phyloP scores from a whole-genome alignment of 495 filamentous ascomycete genomes.

The Penicillium psychrofluorescens region DNA sequence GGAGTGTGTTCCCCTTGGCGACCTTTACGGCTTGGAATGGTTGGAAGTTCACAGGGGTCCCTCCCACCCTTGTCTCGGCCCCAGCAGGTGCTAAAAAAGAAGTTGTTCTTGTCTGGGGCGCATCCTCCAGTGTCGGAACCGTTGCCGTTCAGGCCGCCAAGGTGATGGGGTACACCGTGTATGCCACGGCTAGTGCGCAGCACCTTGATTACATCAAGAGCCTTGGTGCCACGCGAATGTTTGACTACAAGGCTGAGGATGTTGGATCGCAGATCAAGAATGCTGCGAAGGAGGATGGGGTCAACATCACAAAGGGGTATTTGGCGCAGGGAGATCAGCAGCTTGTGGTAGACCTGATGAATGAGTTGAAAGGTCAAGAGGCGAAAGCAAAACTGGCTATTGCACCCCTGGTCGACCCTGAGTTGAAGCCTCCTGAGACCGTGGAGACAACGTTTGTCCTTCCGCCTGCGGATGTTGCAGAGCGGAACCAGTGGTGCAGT shows the following conservation, averaged over 20 bases:
- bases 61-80: constrained; percentile 19
- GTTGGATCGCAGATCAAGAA: constrained; percentile 32
- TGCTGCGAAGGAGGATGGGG: constrained; percentile 25
- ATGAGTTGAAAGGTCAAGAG: constrained; percentile 20
- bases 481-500: constrained; percentile 15
- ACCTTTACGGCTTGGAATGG: constrained; percentile 22
- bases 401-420: constrained; percentile 16
- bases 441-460: constrained; percentile 22
- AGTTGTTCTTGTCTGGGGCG: constrained; percentile 44
- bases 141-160: constrained; percentile 35
- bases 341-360: constrained; percentile 19
- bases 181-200: constrained; percentile 35
- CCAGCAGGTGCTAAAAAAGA: constrained; percentile 13
- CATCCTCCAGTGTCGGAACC: constrained; percentile 35
- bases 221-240: constrained; percentile 35
- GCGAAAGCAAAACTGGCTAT: constrained; percentile 3
- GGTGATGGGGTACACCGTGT: constrained; percentile 34
- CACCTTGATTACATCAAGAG: constrained; percentile 36
- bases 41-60: constrained; percentile 27
- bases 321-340: constrained; percentile 12
- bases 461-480: constrained; percentile 15
- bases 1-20: constrained; percentile 30
- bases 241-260: constrained; percentile 33
- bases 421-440: constrained; percentile 18
- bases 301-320: constrained; percentile 24